These are phyloP conservation scores for Neofusicoccum cordaticola DNA, from an alignment of 2,329 filamentous ascomycete genomes.

Conservation along the genomic window DNA sequence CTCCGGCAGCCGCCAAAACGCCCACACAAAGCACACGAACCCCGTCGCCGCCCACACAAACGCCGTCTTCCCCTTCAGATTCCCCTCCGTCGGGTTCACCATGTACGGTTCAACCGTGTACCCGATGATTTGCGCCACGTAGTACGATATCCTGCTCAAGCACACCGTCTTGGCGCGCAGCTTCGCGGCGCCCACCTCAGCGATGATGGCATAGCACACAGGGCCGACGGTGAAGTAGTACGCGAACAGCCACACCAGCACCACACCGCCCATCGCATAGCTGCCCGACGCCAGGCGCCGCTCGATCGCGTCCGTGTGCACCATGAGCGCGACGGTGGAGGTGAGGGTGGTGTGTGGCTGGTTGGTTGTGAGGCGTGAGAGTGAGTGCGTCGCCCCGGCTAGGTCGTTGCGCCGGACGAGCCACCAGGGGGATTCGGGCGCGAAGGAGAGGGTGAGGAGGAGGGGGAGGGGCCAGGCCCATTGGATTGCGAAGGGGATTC, in stretches of 20 bases:
- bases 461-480: constrained; percentile 73
- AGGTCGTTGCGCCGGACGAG: constrained; percentile 62
- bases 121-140: constrained; percentile 75
- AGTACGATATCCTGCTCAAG: constrained; percentile 70
- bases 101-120: constrained; percentile 83
- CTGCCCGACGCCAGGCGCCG: constrained; percentile 64
- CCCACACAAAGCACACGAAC: constrained; percentile 74
- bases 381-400: constrained; percentile 61
- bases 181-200: constrained; percentile 76
- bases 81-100: constrained; percentile 77
- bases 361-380: constrained; percentile 60
- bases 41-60: constrained; percentile 85
- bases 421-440: constrained; percentile 73
- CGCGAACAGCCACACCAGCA: constrained; percentile 53
- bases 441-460: constrained; percentile 63
- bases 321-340: constrained; percentile 71
- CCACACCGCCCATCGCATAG: constrained; percentile 31
- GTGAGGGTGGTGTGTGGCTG: constrained; percentile 48
- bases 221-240: constrained; percentile 87
- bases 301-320: constrained; percentile 79
- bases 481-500: constrained; percentile 64
- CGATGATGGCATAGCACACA: constrained; percentile 81
- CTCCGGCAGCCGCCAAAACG: constrained; percentile 76
- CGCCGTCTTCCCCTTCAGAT: constrained; percentile 80
- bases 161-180: constrained; percentile 90